phyloP scores from a whole-genome alignment of 2,329 filamentous ascomycete genomes.

The Botrytis tulipae region DNA sequence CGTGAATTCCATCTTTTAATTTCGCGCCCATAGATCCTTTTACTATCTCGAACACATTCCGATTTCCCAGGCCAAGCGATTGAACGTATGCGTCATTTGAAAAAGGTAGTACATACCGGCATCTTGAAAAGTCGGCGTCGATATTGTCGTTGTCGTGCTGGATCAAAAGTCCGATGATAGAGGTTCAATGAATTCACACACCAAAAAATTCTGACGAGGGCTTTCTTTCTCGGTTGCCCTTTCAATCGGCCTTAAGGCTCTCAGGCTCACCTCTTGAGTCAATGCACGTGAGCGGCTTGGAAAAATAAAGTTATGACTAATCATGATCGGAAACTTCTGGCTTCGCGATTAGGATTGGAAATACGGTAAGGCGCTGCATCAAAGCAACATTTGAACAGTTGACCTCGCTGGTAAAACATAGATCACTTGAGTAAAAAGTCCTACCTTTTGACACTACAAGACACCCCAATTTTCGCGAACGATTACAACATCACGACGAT shows the following conservation, averaged over 20 bases:
- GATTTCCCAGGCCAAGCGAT: background rate
- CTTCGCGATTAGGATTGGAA: constrained; percentile 16
- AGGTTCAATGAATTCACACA: constrained; percentile 12
- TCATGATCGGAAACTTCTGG: constrained; percentile 6
- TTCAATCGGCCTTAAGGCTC: background rate
- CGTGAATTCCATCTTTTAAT: background rate
- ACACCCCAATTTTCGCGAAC: background rate
- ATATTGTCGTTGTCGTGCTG: constrained; percentile 26
- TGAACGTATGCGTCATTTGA: background rate
- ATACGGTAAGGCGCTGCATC: constrained; percentile 17
- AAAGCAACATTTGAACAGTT: constrained; percentile 18
- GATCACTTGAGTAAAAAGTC: constrained; percentile 13
- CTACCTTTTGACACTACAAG: background rate
- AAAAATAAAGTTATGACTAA: constrained; percentile 12
- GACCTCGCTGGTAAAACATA: constrained; percentile 14
- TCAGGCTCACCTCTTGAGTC: background rate
- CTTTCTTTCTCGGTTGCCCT: constrained; percentile 22
- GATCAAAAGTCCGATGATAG: constrained; percentile 1
- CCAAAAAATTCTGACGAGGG: constrained; percentile 21
- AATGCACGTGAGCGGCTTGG: background rate
- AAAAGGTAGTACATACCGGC: constrained; percentile 47
- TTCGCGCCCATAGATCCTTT: constrained; percentile 11
- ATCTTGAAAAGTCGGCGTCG: constrained; percentile 48
- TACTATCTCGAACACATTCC: background rate
- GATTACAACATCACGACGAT: background rate